Conservation (phyloP, 805 yeast species). For the Huiozyma sinensis region DNA sequence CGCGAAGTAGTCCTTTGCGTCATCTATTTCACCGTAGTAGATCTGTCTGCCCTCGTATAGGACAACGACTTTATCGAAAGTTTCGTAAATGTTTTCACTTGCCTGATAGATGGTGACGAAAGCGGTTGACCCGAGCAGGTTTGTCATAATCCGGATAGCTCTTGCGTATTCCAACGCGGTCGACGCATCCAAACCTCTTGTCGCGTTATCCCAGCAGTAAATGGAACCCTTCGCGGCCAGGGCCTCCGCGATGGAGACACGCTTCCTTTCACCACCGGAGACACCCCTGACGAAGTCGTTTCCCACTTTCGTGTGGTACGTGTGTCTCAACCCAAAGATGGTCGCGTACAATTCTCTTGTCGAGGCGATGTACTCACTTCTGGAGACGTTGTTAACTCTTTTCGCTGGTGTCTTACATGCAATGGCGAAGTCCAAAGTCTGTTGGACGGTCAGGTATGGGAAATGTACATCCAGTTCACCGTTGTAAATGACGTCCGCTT, state of each 20-base stretch:
- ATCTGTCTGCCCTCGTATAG: slow-evolving; percentile 45
- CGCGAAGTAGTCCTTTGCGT: slow-evolving; percentile 42
- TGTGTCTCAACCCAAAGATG: slow-evolving; percentile 45
- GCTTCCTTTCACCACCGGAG: slow-evolving; percentile 69
- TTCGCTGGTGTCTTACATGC: slow-evolving; percentile 54
- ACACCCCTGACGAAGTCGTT: slow-evolving; percentile 44
- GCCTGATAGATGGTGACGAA: slow-evolving; percentile 54
- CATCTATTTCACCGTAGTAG: slow-evolving; percentile 41
- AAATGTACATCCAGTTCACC: slow-evolving; percentile 63
- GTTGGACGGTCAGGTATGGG: slow-evolving; percentile 66
- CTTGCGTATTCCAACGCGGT: slow-evolving; percentile 57
- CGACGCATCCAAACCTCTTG: slow-evolving; percentile 56
- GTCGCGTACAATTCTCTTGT: slow-evolving; percentile 30
- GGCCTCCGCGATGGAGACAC: slow-evolving; percentile 66
- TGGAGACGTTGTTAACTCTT: slow-evolving; percentile 38
- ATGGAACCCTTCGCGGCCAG: slow-evolving; percentile 40
- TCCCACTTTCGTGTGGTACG: slow-evolving; percentile 48
- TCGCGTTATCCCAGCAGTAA: slow-evolving; percentile 52
- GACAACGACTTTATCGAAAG: slow-evolving; percentile 45
- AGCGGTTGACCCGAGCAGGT: slow-evolving; percentile 40
- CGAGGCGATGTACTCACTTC: slow-evolving; percentile 38
- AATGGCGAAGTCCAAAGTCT: slow-evolving; percentile 61
- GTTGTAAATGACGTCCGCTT: slow-evolving; percentile 46
- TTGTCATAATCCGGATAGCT: slow-evolving; percentile 47
- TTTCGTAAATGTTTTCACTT: slow-evolving; percentile 42